phyloP scores from a whole-genome alignment of 306 rosid species.

The Hippophae gyantsensis region DNA sequence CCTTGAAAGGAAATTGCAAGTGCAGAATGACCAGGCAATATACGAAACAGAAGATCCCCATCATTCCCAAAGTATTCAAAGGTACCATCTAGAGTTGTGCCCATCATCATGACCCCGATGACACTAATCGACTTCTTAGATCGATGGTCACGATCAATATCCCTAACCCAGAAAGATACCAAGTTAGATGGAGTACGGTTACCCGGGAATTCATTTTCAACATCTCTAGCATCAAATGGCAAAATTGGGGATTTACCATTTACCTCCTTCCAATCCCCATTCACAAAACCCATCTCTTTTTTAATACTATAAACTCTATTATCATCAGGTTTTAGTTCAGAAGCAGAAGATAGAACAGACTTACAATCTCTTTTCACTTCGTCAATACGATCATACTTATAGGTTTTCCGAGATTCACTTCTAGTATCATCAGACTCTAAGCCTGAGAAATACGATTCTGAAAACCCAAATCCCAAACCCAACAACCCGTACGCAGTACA shows the following conservation, averaged over 20 bases:
- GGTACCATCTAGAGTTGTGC: constrained; percentile 40
- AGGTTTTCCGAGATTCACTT: constrained; percentile 20
- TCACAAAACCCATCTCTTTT: constrained; percentile 46
- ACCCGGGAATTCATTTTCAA: constrained; percentile 10
- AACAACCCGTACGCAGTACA: constrained; percentile 37
- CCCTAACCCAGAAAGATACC: constrained; percentile 61
- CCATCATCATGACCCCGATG: constrained; percentile 50
- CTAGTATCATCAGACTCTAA: constrained; percentile 16
- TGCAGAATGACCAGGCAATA: constrained; percentile 58
- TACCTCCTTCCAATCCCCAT: constrained; percentile 82
- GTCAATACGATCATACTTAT: constrained; percentile 50
- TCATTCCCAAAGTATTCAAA: constrained; percentile 26
- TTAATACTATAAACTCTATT: constrained; percentile 32
- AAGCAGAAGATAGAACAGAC: constrained; percentile 53
- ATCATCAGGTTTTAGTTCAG: constrained; percentile 47
- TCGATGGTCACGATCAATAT: constrained; percentile 50
- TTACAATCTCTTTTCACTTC: constrained; percentile 68
- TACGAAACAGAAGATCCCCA: constrained; percentile 38
- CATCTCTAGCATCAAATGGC: constrained; percentile 46
- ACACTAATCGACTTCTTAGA: constrained; percentile 46
- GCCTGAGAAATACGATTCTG: constrained; percentile 32
- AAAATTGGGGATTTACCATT: constrained; percentile 51
- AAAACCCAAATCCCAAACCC: constrained; percentile 35
- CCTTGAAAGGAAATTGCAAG: constrained; percentile 63
- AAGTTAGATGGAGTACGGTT: constrained; percentile 33